Conservation (phyloP, 2,329 filamentous ascomycete species). For the Pseudogymnoascus sp. region DNA sequence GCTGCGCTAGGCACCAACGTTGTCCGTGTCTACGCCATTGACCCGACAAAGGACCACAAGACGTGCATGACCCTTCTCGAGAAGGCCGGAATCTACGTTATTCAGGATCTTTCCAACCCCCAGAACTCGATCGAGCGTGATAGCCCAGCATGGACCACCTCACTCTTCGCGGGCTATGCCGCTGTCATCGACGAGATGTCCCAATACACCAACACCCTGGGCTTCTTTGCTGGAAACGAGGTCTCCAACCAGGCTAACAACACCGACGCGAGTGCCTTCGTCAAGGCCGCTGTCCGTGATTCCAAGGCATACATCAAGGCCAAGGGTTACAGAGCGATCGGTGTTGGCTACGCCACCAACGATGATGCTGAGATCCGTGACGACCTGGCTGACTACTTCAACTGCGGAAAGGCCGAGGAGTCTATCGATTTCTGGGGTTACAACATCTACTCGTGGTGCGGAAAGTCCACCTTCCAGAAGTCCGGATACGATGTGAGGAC, state of each 20-base stretch:
- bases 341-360: slow-evolving; percentile 93
- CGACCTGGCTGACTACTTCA: slow-evolving; percentile 85
- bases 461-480: slow-evolving; percentile 64
- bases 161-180: slow-evolving; percentile 74
- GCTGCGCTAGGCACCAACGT: slow-evolving; percentile 76
- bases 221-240: slow-evolving; percentile 98
- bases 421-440: slow-evolving; percentile 98
- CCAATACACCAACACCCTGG: slow-evolving; percentile 83
- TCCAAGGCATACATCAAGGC: slow-evolving; percentile 87
- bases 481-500: slow-evolving; percentile 82
- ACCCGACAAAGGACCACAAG: slow-evolving; percentile 70
- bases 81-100: slow-evolving; percentile 86
- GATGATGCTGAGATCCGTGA: slow-evolving; percentile 79
- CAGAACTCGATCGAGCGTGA: slow-evolving; percentile 77
- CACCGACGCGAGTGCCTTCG: slow-evolving; percentile 83
- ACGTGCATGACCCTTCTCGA: slow-evolving; percentile 79
- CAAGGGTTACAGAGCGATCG: slow-evolving; percentile 69
- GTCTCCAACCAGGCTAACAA: slow-evolving; percentile 86
- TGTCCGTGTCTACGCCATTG: slow-evolving; percentile 90
- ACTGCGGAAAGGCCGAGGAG: slow-evolving; percentile 64
- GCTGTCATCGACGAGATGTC: slow-evolving; percentile 73
- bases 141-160: slow-evolving; percentile 68
- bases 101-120: slow-evolving; percentile 84
- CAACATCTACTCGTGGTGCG: slow-evolving; percentile 99
- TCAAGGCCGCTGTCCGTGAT: slow-evolving; percentile 96